Evolutionary conservation across 768 basidiomycete species (phyloP), one percentile per base, ranked within the genome.

Genomic region (Candolleomyces eurysporus): DNA sequence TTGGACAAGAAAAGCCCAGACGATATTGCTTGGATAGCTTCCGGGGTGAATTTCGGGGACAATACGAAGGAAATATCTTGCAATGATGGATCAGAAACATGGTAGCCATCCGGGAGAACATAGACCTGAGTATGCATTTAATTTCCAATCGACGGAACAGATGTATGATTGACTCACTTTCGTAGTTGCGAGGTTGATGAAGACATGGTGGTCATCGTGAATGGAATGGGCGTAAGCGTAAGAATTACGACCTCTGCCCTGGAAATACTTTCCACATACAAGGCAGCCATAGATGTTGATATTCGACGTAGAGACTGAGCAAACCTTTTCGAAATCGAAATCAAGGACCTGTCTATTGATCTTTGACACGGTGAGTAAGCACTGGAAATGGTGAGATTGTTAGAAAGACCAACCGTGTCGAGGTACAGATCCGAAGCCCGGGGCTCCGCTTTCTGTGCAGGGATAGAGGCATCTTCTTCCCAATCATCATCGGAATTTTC

Each of bases 261-360:
- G 96, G 71, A 97, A 98, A 74, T 98, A 99, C 78, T 97, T 98
- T 59, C 97, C 97, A 72, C 94, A 96, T 16, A 98, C 96, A 57
- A 99, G 85, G 72, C 97, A 99, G 39, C 93, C 94, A 70, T 99
- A 99, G 64, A 91, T 91, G 75, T 99, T 97, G 82, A 97, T 95
- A 75, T 98, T 96, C 46, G 92, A 91, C 58, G 94, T 82, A 40
- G 94, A 97, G 56, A 98, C 93, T 9, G 96, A 98, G 81, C 97
- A 99, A 30, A 98, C 85, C 81, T 96, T 95, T 78, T 99, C 97
- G 68, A 99, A 99, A 77, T 99, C 97, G 76, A 99, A 99, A 75
- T 99, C 97, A 60, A 99, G 85, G 49, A 87, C 81, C 51, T 84
- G 85, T 63, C 97, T 85, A 73, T 97, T 94, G 65, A 98, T 92